phyloP scores from a whole-genome alignment of 2,329 filamentous ascomycete species.

The Ophiocordyceps camponoti-floridani region DNA sequence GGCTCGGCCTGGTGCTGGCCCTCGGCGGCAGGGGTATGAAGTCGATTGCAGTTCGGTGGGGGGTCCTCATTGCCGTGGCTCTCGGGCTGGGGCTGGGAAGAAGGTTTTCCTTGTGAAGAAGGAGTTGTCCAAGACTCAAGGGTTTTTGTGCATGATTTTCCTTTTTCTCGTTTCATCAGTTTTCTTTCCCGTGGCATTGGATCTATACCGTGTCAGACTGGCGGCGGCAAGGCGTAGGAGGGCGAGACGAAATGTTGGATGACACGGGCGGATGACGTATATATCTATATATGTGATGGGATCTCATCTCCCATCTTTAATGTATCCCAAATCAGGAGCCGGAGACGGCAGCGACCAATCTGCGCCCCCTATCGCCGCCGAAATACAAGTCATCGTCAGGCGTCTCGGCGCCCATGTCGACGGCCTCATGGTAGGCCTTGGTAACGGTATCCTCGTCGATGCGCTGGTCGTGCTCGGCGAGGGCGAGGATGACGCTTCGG shows the following conservation, averaged over 20 bases:
- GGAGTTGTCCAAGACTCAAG: background rate
- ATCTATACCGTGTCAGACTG: background rate
- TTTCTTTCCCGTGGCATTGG: background rate
- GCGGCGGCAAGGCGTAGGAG: background rate
- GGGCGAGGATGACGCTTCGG: constrained; percentile 59
- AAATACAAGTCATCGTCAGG: constrained; percentile 41
- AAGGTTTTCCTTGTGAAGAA: constrained; percentile 2
- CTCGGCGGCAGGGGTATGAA: constrained; percentile 31
- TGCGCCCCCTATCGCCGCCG: constrained; percentile 36
- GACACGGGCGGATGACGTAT: background rate
- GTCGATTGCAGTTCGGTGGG: constrained; percentile 34
- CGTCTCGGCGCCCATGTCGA: constrained; percentile 52
- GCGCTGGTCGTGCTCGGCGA: constrained; percentile 65
- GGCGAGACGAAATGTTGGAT: background rate
- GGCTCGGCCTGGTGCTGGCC: constrained; percentile 29
- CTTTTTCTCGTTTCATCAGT: background rate
- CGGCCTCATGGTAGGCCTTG: constrained; percentile 62
- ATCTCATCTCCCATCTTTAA: too few species aligned
- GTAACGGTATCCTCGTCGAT: constrained; percentile 86
- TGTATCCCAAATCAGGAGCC: constrained; percentile 5
- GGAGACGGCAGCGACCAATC: constrained; percentile 24
- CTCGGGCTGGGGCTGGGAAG: constrained; percentile 16
- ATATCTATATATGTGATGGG: background rate
- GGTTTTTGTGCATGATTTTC: background rate
- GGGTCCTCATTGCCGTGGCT: constrained; percentile 20